Conservation (phyloP, 768 basidiomycete species). For the Suillus weaverae region DNA sequence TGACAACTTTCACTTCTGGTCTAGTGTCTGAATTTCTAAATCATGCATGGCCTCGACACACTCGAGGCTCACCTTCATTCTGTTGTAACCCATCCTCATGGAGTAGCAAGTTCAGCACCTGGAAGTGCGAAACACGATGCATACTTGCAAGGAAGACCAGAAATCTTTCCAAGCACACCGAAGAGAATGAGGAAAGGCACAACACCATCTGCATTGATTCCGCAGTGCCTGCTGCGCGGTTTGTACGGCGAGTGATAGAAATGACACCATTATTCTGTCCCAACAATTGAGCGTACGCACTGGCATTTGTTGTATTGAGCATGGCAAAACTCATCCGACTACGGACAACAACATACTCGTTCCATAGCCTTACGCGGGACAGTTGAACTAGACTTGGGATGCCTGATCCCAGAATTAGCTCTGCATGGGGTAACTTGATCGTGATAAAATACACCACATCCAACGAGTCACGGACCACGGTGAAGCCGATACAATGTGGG, state of each 20-base stretch:
- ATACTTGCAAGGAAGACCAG: constrained; percentile 77
- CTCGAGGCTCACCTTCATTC: constrained; percentile 23
- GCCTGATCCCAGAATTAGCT: constrained; percentile 39
- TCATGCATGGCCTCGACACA: constrained; percentile 27
- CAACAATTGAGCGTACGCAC: background rate
- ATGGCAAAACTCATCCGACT: constrained; percentile 80
- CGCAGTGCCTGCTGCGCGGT: constrained; percentile 58
- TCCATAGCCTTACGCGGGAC: constrained; percentile 62
- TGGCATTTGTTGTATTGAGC: constrained; percentile 61
- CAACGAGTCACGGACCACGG: constrained; percentile 45
- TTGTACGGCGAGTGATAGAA: constrained; percentile 81
- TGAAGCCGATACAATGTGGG: constrained; percentile 80
- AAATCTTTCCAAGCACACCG: constrained; percentile 77
- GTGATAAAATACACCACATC: constrained; percentile 52
- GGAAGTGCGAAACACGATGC: constrained; percentile 14
- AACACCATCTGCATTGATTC: constrained; percentile 56
- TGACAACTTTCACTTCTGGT: background rate
- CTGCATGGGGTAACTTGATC: background rate
- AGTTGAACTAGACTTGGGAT: constrained; percentile 79
- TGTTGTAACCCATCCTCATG: constrained; percentile 35
- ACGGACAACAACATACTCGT: constrained; percentile 71
- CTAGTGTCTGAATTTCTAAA: constrained; percentile 16
- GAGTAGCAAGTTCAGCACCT: constrained; percentile 54
- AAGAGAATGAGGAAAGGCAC: constrained; percentile 79
- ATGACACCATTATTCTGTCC: constrained; percentile 79